A percentile compares a stretch with the other conserved stretches of the same genome.
Evolutionary conservation across 306 rosid genomes (phyloP).

Genomic region (Cotoneaster glaucophyllus): DNA sequence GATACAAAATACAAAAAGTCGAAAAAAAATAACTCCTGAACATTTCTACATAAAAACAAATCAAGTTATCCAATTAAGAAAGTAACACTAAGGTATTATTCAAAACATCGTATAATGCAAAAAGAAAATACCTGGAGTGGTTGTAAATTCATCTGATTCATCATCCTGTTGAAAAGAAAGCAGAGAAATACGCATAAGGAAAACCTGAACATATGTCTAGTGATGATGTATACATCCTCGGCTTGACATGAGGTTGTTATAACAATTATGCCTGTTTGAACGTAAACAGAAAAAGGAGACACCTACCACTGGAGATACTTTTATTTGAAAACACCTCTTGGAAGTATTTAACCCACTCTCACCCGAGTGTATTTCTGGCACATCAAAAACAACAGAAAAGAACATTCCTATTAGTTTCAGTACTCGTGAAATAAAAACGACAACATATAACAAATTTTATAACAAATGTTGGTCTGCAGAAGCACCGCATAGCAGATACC

Average conservation of each 20-base stretch:
- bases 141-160: conserved; percentile 49
- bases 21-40: conserved; percentile 7
- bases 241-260: not conserved
- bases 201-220: not conserved
- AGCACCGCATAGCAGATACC: conserved; percentile 33
- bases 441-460: not conserved
- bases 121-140: conserved; percentile 57
- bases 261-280: not conserved
- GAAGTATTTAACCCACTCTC: conserved; percentile 90
- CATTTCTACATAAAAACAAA: not conserved
- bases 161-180: conserved; percentile 64
- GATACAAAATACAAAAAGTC: conserved; percentile 3
- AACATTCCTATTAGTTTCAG: conserved; percentile 10
- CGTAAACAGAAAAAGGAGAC: not conserved
- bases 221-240: not conserved
- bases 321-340: conserved; percentile 70
- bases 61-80: not conserved
- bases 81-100: conserved; percentile 14
- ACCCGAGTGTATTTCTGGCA: conserved; percentile 83
- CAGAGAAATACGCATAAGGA: conserved; percentile 14
- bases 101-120: conserved; percentile 4
- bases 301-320: conserved; percentile 61
- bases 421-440: not conserved
- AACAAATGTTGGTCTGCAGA: not conserved
- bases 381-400: conserved; percentile 4